Evolutionary conservation across 805 yeast genomes (phyloP), one percentile per base, ranked within the genome.

Genomic region (Saccharomycopsis schoenii): DNA sequence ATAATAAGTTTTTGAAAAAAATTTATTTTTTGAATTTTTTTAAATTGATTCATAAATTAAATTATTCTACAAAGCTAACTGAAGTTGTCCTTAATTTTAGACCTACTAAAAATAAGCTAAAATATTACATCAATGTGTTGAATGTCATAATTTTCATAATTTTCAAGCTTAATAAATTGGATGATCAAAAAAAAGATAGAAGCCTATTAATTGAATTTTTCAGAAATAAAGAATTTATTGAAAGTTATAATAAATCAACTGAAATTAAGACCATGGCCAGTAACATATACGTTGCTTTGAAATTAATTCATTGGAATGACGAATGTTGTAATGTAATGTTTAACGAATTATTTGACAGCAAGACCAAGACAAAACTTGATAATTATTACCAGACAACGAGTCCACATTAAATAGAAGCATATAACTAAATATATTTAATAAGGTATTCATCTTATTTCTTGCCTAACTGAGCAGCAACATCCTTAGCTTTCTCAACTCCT

Each of bases 401-500:
- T 2, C 25, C 52, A 5, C 11, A 12, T 17, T 47, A 47, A 24
- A 21, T 21, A n/a, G n/a, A n/a, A n/a, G n/a, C n/a, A n/a, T n/a
- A n/a, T n/a, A n/a, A n/a, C n/a, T n/a, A n/a, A n/a, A n/a, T n/a
- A n/a, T n/a, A n/a, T n/a, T 42, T 40, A 6, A 40, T 52, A 42
- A 4, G n/a, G 21, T 42, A 6, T 21, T 47, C 21, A 21, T 21
- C 6, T 24, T 56, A 74, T 68, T 83, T 80, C 74, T 81, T 81
- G 21, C 86, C 86, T 51, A 83, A 67, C 40, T 73, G 72, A 42
- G 80, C 70, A 14, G 97, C 91, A 60, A 91, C 87, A 62, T 80
- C 80, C n/a, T 97, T 89, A 41, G 97, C 93, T 71, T 90, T 96
- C 72, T 89, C 90, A 29, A 94, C 87, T 47, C 96, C 97, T 68